phyloP scores from a whole-genome alignment of 169 alveolate genomes.

The Ichthyophthirius multifiliis region DNA sequence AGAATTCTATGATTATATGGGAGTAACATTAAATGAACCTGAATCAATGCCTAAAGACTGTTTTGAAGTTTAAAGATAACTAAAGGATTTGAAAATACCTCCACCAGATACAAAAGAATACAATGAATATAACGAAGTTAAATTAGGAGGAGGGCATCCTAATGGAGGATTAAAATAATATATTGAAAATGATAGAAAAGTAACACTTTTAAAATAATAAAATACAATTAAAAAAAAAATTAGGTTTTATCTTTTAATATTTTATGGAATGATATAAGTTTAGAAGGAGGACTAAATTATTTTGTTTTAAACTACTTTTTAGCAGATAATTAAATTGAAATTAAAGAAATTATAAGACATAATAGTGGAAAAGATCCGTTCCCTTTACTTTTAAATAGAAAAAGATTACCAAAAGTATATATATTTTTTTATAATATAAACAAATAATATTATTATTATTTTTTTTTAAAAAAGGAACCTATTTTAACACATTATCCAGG shows the following conservation, averaged over 20 bases:
- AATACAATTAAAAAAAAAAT: not conserved
- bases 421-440: not conserved
- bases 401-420: slow-evolving; percentile 68
- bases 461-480: slow-evolving; percentile 36
- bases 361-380: slow-evolving; percentile 78
- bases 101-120: slow-evolving; percentile 76
- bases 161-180: slow-evolving; percentile 74
- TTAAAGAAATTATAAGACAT: slow-evolving; percentile 72
- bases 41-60: slow-evolving; percentile 69
- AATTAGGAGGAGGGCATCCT: slow-evolving; percentile 87
- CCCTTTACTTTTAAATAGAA: slow-evolving; percentile 79
- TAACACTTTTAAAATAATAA: not conserved
- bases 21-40: slow-evolving; percentile 60
- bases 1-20: slow-evolving; percentile 70
- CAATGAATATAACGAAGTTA: slow-evolving; percentile 85
- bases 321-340: slow-evolving; percentile 77
- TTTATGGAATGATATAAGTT: slow-evolving; percentile 73
- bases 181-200: slow-evolving; percentile 86
- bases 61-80: slow-evolving; percentile 26
- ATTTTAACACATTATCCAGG: slow-evolving; percentile 83
- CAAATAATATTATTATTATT: not conserved
- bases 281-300: slow-evolving; percentile 78
- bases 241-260: slow-evolving; percentile 62
- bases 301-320: slow-evolving; percentile 74
- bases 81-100: slow-evolving; percentile 39